Base-by-base conservation (phyloP, 768 basidiomycete species). In the Leccinum subtestaceum region DNA sequence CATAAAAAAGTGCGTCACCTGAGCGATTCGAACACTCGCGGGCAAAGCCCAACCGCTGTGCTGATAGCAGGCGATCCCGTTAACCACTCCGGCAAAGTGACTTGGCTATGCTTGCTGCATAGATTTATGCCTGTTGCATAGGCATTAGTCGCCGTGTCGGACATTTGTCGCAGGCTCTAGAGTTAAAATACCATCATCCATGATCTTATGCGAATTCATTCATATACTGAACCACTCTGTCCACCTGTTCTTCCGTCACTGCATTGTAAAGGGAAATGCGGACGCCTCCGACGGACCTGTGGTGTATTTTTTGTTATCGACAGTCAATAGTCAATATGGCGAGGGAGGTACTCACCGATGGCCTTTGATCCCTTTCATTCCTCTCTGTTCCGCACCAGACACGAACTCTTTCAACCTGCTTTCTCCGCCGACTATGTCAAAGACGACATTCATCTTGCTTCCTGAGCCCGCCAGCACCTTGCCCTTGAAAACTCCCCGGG, bases 51-150 rank as follows among this genome's bases (percentile, higher is more conserved):
- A 81, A 81, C 80, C 80, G 80, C 80, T 82, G 27, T 53, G 63
- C 72, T 70, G 53, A 48, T 87, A 86, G 84, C 85, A 86, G 86
- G 85, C 84, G 81, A 85, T 84, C 84, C 84, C 84, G 85, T 89
- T 91, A 90, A 91, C 89, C 89, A 91, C 89, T 91, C 89, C 88
- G 89, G 89, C 88, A 91, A 91, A 89, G 89, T 89, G 87, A 88
- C 87, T 59, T 67, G 0, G 1, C 11, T 45, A 2, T 10, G 11
- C 13, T 11, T 0, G 1, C 0, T 11, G 0, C 1, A 5, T 5
- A 6, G 12, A 49, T 13, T 3, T 31, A 29, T 19, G 4, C 13
- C 1, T 5, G 4, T 27, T 9, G 4, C 21, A 43, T 13, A 5
- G n/a, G 17, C 2, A 9, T 29, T 9, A 29, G 29, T 9, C 8